Evolutionary conservation across 2,329 filamentous ascomycete genomes (phyloP).

Genomic region (Rhynchosporium graminicola): DNA sequence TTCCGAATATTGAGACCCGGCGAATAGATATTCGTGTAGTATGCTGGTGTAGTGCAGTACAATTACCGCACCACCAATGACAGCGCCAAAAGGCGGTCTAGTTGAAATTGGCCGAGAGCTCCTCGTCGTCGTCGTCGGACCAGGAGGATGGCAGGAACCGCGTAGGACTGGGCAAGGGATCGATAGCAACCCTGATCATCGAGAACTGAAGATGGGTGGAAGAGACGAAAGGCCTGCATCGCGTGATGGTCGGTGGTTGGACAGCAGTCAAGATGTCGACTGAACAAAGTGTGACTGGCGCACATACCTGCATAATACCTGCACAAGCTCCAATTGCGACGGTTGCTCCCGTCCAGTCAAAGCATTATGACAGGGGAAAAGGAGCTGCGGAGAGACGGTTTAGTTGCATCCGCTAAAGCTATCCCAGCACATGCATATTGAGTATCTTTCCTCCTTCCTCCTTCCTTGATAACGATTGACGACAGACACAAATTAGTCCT

Average conservation of each 20-base stretch:
- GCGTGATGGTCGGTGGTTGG: conserved; percentile 30
- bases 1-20: conserved; percentile 30
- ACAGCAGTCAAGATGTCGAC: conserved; percentile 14
- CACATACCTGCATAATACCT: conserved; percentile 9
- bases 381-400: conserved; percentile 14
- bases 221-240: conserved; percentile 12
- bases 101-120: conserved; percentile 38
- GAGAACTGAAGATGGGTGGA: conserved; percentile 4
- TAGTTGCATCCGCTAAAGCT: not conserved
- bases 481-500: conserved; percentile 17
- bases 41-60: conserved; percentile 24
- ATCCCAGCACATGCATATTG: conserved; percentile 12
- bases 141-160: not conserved
- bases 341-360: conserved; percentile 16
- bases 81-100: conserved; percentile 34
- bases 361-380: conserved; percentile 5
- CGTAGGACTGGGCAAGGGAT: conserved; percentile 25
- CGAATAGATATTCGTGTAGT: conserved; percentile 21
- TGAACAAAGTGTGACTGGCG: conserved; percentile 12
- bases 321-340: not conserved
- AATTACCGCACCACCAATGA: not conserved
- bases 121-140: not conserved
- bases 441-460: too few species aligned
- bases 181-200: conserved; percentile 18
- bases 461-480: conserved; percentile 19